These are phyloP conservation scores for Talaromyces rugulosus DNA, from an alignment of 2,329 filamentous ascomycete genomes.

Conservation along the genomic window DNA sequence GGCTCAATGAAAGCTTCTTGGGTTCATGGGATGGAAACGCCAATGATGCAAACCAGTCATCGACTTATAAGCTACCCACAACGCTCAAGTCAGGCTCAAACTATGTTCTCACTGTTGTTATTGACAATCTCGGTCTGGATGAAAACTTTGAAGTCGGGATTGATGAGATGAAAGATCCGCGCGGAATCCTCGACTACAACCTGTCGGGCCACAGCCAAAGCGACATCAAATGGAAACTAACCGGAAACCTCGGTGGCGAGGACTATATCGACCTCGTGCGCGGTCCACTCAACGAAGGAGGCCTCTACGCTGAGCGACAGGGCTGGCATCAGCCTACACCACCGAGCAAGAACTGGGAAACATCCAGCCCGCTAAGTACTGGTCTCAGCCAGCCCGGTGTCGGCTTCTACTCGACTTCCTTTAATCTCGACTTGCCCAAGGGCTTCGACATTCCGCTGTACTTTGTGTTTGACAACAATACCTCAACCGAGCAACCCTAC, in stretches of 20 bases:
- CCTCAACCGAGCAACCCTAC: slow-evolving; percentile 52
- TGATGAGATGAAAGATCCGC: slow-evolving; percentile 57
- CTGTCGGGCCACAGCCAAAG: slow-evolving; percentile 35
- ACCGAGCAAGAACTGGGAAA: slow-evolving; percentile 33
- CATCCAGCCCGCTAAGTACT: slow-evolving; percentile 28
- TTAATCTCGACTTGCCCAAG: slow-evolving; percentile 48
- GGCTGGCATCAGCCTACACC: slow-evolving; percentile 51
- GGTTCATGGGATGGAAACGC: slow-evolving; percentile 61
- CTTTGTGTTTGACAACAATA: slow-evolving; percentile 44
- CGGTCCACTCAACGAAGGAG: slow-evolving; percentile 57
- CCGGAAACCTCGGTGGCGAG: slow-evolving; percentile 56
- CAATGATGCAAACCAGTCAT: slow-evolving; percentile 46
- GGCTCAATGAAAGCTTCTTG: slow-evolving; percentile 60
- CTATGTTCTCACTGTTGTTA: slow-evolving; percentile 64
- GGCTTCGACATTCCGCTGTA: slow-evolving; percentile 55
- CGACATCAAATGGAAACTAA: slow-evolving; percentile 52
- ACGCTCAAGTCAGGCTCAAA: slow-evolving; percentile 47
- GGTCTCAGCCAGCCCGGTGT: slow-evolving; percentile 47
- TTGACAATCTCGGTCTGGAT: slow-evolving; percentile 71
- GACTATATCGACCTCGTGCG: slow-evolving; percentile 49
- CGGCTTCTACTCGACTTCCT: slow-evolving; percentile 49
- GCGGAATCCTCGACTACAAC: slow-evolving; percentile 49
- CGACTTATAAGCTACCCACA: slow-evolving; percentile 53
- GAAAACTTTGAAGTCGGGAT: slow-evolving; percentile 59
- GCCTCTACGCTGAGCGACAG: slow-evolving; percentile 51